Base-by-base conservation (phyloP, 352 stramenopile genomes). In the Globisporangium carolinianum region DNA sequence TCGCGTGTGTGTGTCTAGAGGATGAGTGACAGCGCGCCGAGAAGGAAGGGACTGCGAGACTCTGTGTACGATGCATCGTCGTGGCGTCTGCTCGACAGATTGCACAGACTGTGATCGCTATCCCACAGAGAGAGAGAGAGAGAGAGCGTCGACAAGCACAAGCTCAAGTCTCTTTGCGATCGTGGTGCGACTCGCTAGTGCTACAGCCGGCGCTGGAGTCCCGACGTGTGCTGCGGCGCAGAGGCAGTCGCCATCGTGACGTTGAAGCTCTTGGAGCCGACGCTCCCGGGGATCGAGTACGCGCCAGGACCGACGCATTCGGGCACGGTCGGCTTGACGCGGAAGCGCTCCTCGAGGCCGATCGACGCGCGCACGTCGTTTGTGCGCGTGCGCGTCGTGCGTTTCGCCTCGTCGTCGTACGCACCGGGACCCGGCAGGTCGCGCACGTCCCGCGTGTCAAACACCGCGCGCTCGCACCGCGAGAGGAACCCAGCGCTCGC, bases 261-360 rank as follows among this genome's bases (percentile, higher is more conserved):
- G 64, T 87, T 87, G 63, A 87, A 87, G 58, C 73, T 87, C 60
- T 82, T 83, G 32, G 66, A 76, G 14, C 73, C 77, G n/a, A 87
- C 64, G 0, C 75, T 87, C 2, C 67, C 69, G 17, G 73, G 62
- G 24, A 87, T 73, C n/a, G 69, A 61, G 52, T 87, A 87, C 6
- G 75, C 61, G 6, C 77, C 77, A 10, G 77, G 77, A 0, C 77
- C 77, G 38, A 87, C 69, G 6, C 61, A 42, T 14, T 64, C 60
- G 4, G 77, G 77, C 36, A 86, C 69, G 14, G 71, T 76, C 35
- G 75, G 61, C 56, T 78, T 80, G 43, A 79, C 63, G 6, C 75
- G 71, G 61, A 87, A 87, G 24, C 77, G 62, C 37, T 64, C 55
- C 51, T 87, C 73, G 32, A 69, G 77, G 12, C 68, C 71, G n/a